Conservation (phyloP, 306 rosid genomes). For the Delonix regia region DNA sequence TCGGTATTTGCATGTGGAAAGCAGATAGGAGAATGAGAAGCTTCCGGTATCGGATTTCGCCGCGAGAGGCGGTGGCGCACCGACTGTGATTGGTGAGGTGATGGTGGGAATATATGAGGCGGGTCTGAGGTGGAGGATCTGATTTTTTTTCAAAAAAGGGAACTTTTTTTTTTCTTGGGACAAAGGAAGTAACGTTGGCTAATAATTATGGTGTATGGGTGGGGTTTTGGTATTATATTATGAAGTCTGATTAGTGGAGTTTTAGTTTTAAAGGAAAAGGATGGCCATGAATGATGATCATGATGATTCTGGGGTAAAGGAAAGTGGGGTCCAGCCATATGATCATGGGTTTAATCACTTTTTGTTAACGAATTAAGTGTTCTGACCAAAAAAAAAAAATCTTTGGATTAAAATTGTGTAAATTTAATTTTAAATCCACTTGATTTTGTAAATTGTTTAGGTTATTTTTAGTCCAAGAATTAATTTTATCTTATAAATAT, state of each 20-base stretch:
- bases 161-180: slow-evolving; percentile 6
- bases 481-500: too few relatives aligned
- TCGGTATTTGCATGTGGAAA: background rate
- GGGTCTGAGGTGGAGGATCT: background rate
- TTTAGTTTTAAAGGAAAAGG: slow-evolving; percentile 16
- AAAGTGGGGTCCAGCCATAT: slow-evolving; percentile 16
- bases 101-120: background rate
- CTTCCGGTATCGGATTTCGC: slow-evolving; percentile 39
- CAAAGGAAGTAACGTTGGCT: slow-evolving; percentile 43
- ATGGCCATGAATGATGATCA: slow-evolving; percentile 6
- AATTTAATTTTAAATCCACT: too few relatives aligned
- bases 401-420: too few relatives aligned
- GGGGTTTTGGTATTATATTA: slow-evolving; percentile 11
- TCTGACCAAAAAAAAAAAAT: too few relatives aligned
- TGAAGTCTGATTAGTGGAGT: slow-evolving; percentile 35
- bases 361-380: too few relatives aligned
- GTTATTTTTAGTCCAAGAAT: too few relatives aligned
- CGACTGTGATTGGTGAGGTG: slow-evolving; percentile 5
- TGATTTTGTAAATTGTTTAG: too few relatives aligned
- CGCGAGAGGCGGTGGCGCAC: slow-evolving; percentile 36
- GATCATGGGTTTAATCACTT: slow-evolving; percentile 4
- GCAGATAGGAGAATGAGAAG: slow-evolving; percentile 28
- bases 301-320: slow-evolving; percentile 8
- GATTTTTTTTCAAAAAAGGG: background rate
- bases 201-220: slow-evolving; percentile 42